Conservation (phyloP, 768 basidiomycete species). For the Leccinum truebloodii region DNA sequence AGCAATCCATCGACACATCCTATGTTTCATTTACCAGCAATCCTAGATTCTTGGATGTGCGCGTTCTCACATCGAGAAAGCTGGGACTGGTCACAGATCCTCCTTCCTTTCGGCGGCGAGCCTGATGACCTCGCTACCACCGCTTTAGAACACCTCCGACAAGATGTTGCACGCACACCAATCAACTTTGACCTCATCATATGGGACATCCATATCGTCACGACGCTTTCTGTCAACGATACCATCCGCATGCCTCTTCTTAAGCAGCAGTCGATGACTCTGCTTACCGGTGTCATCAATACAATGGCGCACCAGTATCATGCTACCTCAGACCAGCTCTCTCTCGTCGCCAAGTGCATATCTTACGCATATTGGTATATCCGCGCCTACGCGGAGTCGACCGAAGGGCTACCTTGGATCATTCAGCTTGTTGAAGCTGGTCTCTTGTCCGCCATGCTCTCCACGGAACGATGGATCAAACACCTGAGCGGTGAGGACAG, state of each 20-base stretch:
- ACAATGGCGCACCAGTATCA: conserved; percentile 13
- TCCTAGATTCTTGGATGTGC: conserved; percentile 32
- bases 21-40: conserved; percentile 11
- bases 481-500: conserved; percentile 17
- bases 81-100: conserved; percentile 31
- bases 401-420: conserved; percentile 30
- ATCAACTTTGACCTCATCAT: conserved; percentile 29
- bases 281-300: conserved; percentile 19
- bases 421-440: conserved; percentile 26
- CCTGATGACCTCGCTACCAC: conserved; percentile 20
- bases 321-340: conserved; percentile 1
- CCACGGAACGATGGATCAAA: conserved; percentile 28
- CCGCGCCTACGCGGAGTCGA: conserved; percentile 28
- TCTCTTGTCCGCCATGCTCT: conserved; percentile 27
- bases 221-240: conserved; percentile 26
- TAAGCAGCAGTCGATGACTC: conserved; percentile 21
- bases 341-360: conserved; percentile 25
- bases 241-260: conserved; percentile 26
- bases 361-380: conserved; percentile 34
- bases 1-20: conserved; percentile 8
- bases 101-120: conserved; percentile 24
- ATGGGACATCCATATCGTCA: conserved; percentile 34
- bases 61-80: conserved; percentile 22
- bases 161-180: conserved; percentile 21
- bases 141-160: conserved; percentile 27